Conservation (phyloP, 2,329 filamentous ascomycete genomes). For the Alternaria gaisen region DNA sequence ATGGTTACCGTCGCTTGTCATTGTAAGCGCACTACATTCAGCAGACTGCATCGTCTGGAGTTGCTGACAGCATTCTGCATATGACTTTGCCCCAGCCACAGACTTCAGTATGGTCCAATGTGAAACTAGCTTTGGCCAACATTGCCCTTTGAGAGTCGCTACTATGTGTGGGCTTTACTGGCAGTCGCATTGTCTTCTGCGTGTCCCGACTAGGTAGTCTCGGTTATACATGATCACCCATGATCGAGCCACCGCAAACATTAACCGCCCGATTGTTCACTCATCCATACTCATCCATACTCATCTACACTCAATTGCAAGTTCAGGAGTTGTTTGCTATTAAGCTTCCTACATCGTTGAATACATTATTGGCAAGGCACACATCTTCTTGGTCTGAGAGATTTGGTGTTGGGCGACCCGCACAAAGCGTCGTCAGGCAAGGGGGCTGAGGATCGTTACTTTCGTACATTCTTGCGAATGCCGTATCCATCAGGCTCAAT, state of each 20-base stretch:
- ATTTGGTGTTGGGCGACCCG: conserved; percentile 18
- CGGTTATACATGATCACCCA: conserved; percentile 5
- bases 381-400: conserved; percentile 12
- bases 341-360: neutral
- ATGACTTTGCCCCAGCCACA: conserved; percentile 23
- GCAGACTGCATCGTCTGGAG: conserved; percentile 23
- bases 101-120: neutral
- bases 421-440: conserved; percentile 37
- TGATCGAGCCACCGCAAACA: conserved; percentile 12
- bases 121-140: neutral
- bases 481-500: conserved; percentile 20
- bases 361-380: conserved; percentile 12
- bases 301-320: conserved; percentile 4
- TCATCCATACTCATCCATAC: conserved; percentile 22
- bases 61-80: conserved; percentile 27
- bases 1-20: conserved; percentile 2
- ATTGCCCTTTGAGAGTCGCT: neutral
- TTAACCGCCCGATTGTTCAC: conserved; percentile 13
- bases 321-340: conserved; percentile 2
- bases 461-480: conserved; percentile 38
- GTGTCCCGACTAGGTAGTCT: neutral
- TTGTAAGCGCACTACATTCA: conserved; percentile 20
- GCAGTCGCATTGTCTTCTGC: neutral
- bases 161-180: neutral
- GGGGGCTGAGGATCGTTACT: conserved; percentile 38